Percentiles rank a stretch among this genome's conserved stretches.
phyloP scores from a whole-genome alignment of 176 grass and related monocot genomes.

The Saccharum officinarum region DNA sequence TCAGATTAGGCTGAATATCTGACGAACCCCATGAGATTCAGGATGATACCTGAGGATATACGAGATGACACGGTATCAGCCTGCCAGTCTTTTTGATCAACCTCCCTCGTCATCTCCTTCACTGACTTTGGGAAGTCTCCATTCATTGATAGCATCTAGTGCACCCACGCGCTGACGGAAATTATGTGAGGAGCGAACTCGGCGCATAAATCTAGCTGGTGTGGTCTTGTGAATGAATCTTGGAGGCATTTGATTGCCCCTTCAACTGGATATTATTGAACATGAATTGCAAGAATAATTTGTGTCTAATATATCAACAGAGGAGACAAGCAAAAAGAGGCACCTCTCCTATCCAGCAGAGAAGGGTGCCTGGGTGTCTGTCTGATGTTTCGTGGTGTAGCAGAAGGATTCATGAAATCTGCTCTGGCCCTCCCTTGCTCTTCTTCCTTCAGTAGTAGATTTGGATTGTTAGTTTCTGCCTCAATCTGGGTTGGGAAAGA shows the following conservation, averaged over 20 bases:
- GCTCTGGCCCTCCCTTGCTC: slow-evolving; percentile 36
- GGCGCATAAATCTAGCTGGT: slow-evolving; percentile 45
- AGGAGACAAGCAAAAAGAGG: slow-evolving; percentile 1
- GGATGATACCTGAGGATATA: slow-evolving; percentile 59
- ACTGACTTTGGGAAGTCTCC: slow-evolving; percentile 62
- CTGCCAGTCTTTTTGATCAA: slow-evolving; percentile 48
- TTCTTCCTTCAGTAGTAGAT: slow-evolving; percentile 34
- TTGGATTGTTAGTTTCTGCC: neutral
- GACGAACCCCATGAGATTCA: slow-evolving; percentile 24
- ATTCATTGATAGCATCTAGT: slow-evolving; percentile 52
- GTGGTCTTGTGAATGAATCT: slow-evolving; percentile 49
- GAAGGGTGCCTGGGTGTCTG: slow-evolving; percentile 46
- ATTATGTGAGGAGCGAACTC: slow-evolving; percentile 45
- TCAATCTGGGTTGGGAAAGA: slow-evolving; percentile 12
- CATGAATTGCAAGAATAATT: slow-evolving; percentile 25
- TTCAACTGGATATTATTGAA: slow-evolving; percentile 39
- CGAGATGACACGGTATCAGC: slow-evolving; percentile 50
- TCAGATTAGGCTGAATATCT: slow-evolving; percentile 22
- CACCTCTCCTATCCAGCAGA: slow-evolving; percentile 43
- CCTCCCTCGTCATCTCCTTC: slow-evolving; percentile 44
- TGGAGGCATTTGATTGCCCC: slow-evolving; percentile 38
- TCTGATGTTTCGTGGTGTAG: slow-evolving; percentile 42
- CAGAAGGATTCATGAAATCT: slow-evolving; percentile 43
- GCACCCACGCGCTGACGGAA: slow-evolving; percentile 30
- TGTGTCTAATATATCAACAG: neutral